Conservation (phyloP, 495 filamentous ascomycete genomes). For the Poronia punctata region DNA sequence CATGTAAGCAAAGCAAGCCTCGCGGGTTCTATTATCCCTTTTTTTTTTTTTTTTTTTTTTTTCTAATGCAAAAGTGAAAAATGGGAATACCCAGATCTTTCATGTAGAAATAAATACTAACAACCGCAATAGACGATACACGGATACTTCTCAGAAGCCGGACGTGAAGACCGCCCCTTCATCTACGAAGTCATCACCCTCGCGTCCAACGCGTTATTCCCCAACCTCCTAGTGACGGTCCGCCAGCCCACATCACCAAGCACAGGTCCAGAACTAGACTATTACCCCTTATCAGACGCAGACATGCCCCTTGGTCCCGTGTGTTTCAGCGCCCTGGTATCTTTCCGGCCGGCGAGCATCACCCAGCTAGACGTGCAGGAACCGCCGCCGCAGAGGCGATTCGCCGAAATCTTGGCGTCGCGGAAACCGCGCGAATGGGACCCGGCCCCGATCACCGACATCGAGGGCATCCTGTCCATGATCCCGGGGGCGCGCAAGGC, state of each 20-base stretch:
- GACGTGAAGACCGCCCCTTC: slow-evolving; percentile 48
- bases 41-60: background rate
- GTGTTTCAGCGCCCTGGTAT: slow-evolving; percentile 54
- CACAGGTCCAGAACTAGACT: slow-evolving; percentile 20
- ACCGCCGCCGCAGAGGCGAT: slow-evolving; percentile 28
- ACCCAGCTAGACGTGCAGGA: slow-evolving; percentile 27
- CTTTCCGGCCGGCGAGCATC: slow-evolving; percentile 41
- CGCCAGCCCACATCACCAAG: slow-evolving; percentile 36
- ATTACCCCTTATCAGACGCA: slow-evolving; percentile 31
- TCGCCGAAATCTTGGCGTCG: slow-evolving; percentile 26
- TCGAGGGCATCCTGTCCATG: slow-evolving; percentile 19
- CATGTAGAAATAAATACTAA: background rate
- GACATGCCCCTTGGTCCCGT: slow-evolving; percentile 35
- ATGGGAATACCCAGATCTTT: background rate
- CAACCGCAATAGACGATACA: slow-evolving; percentile 50
- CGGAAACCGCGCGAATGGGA: slow-evolving; percentile 30
- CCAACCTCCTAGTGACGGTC: slow-evolving; percentile 53
- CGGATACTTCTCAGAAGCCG: slow-evolving; percentile 58
- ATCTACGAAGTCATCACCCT: slow-evolving; percentile 51
- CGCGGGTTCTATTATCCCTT: no score
- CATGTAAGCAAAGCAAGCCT: slow-evolving; percentile 52
- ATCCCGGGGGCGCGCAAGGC: slow-evolving; percentile 20
- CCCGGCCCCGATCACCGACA: slow-evolving; percentile 35
- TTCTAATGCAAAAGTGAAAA: slow-evolving; percentile 1
- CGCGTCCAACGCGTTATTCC: slow-evolving; percentile 50